phyloP scores from a whole-genome alignment of 163 green algal genomes.

The Chlorella variabilis region DNA sequence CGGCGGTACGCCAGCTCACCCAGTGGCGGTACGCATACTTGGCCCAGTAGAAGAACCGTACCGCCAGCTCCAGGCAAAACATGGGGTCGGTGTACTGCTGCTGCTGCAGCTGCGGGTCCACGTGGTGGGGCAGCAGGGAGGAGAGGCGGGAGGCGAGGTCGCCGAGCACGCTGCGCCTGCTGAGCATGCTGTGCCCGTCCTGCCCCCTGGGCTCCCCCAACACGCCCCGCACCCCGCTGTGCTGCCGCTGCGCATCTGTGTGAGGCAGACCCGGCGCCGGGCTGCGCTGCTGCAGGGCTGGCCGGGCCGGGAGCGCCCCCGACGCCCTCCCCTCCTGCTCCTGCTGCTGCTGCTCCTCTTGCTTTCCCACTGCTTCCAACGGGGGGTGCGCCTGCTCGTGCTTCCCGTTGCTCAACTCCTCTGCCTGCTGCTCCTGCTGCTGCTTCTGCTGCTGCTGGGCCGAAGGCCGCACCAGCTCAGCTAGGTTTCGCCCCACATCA shows the following conservation, averaged over 20 bases:
- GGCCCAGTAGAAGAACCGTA: slow-evolving; percentile 52
- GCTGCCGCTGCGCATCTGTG: too few relatives aligned
- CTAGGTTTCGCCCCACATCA: neutral
- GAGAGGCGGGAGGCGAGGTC: neutral
- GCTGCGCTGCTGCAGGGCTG: too few relatives aligned
- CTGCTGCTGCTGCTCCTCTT: neutral
- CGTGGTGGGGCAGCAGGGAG: neutral
- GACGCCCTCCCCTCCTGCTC: neutral
- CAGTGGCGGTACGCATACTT: slow-evolving; percentile 31
- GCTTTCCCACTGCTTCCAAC: neutral
- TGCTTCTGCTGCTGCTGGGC: neutral
- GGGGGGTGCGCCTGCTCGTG: too few relatives aligned
- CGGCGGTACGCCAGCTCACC: too few relatives aligned
- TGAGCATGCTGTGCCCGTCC: neutral
- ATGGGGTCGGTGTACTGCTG: slow-evolving; percentile 54
- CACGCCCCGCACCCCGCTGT: too few relatives aligned
- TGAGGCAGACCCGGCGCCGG: too few relatives aligned
- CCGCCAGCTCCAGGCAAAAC: slow-evolving; percentile 61
- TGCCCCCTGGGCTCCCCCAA: neutral
- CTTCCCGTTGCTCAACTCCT: neutral
- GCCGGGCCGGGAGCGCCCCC: too few relatives aligned
- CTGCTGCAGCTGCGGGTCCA: neutral
- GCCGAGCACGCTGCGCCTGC: neutral
- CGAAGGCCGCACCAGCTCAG: neutral
- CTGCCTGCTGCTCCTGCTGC: neutral